These are phyloP conservation scores for Hanseniaspora nectarophila DNA, from an alignment of 805 yeast species.

Conservation along the genomic window DNA sequence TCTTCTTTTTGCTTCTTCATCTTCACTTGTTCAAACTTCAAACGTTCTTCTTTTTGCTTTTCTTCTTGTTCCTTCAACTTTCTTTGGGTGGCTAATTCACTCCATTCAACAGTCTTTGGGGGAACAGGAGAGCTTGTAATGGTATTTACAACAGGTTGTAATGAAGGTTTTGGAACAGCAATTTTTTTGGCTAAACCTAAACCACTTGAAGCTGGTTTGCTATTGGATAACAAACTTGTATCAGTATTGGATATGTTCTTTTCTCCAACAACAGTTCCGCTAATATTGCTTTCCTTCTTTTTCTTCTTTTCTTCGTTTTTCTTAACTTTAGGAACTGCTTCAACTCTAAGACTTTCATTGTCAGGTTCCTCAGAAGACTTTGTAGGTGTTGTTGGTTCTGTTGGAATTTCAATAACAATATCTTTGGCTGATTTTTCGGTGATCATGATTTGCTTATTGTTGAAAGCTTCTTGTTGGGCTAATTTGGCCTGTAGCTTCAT, in stretches of 20 bases:
- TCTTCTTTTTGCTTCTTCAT: neutral
- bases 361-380: neutral
- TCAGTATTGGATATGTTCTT: constrained; percentile 9
- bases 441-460: constrained; percentile 14
- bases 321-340: constrained; percentile 6
- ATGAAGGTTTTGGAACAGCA: constrained; percentile 1
- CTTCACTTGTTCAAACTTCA: neutral
- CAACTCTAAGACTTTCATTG: constrained; percentile 3
- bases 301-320: constrained; percentile 6
- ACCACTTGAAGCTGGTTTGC: neutral
- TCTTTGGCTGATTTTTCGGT: constrained; percentile 15
- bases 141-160: neutral
- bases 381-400: neutral
- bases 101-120: constrained; percentile 8
- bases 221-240: neutral
- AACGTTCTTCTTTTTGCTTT: neutral
- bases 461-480: constrained; percentile 17
- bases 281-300: neutral
- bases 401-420: constrained; percentile 7
- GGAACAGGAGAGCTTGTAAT: neutral
- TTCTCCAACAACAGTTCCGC: neutral
- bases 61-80: constrained; percentile 7
- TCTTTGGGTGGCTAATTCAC: constrained; percentile 9
- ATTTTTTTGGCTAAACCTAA: neutral
- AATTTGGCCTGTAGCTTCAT: constrained; percentile 27